phyloP scores from a whole-genome alignment of 2,329 filamentous ascomycete species.

The Thielaviopsis musarum region DNA sequence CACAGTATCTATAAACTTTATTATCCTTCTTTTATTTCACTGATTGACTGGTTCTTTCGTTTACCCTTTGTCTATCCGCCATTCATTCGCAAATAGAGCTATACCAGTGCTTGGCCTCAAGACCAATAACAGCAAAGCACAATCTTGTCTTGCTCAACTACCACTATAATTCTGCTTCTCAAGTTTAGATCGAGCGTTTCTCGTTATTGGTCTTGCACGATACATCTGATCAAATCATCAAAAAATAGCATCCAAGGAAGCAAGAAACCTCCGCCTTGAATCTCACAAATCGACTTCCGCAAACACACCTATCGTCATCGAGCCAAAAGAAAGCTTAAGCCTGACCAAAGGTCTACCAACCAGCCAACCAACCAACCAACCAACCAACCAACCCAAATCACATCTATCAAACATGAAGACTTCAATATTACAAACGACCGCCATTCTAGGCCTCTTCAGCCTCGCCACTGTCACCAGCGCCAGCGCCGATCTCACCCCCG shows the following conservation, averaged over 20 bases:
- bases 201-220: neutral
- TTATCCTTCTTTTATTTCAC: neutral
- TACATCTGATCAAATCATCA: neutral
- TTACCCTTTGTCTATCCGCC: neutral
- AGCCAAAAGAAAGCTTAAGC: no score
- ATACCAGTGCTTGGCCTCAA: neutral
- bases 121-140: neutral
- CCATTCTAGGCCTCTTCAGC: constrained; percentile 10
- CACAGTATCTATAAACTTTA: neutral
- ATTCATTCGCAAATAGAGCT: neutral
- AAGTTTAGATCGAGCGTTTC: neutral
- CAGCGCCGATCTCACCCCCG: constrained; percentile 18
- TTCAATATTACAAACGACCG: neutral
- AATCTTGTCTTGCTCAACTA: neutral
- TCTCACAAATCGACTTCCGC: neutral
- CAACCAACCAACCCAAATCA: neutral
- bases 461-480: constrained; percentile 17
- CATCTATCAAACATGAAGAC: constrained; percentile 7
- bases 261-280: neutral
- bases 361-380: neutral
- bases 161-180: neutral
- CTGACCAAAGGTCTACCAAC: neutral
- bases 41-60: neutral
- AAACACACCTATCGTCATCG: neutral
- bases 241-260: no score